Evolutionary conservation across 306 rosid genomes (phyloP), one percentile per base, ranked within the genome.

Genomic region (Sindora glabra): DNA sequence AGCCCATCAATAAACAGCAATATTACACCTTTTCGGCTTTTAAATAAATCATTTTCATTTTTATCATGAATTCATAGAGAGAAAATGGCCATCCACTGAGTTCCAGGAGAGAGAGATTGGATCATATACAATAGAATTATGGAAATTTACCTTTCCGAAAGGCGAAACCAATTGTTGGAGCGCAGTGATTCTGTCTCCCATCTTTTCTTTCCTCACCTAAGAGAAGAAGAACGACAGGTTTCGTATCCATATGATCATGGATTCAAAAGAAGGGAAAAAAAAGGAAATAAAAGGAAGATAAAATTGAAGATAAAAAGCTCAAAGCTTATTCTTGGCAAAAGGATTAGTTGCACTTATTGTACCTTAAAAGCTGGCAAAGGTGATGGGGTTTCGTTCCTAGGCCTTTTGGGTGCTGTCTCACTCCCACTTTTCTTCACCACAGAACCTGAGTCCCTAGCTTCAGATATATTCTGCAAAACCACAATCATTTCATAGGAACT

Each of bases 131-230:
- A 25, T 56, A 56, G 57, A 1, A 50, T 57, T 65, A 64, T 62
- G 17, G 56, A 70, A 72, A 75, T 48, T 59, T 32, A 94, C 99
- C 95, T 94, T 94, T 89, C 99, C 99, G 68, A 92, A 92, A 89
- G 99, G 99, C 23, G 99, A 86, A 73, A 92, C 99, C 67, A 92
- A 87, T 86, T 92, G 99, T 80, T 92, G 99, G 78, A 92, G 99
- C 25, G 96, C 99, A 86, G 95, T 92, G 94, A 92, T 86, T 92
- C 99, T 89, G 97, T 92, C 99, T 82, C 99, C 99, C 99, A 92
- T 92, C 85, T 94, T 94, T 81, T 94, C 97, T 75, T 94, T 94
- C 78, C 97, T 89, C 78, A 89, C 95, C 99, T 94, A 66, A 72
- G 48, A 58, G 49, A 59, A 64, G 56, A 81, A 39, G 56, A 2